Evolutionary conservation across 2,329 filamentous ascomycete genomes (phyloP).

Genomic region (Fusarium armeniacum): DNA sequence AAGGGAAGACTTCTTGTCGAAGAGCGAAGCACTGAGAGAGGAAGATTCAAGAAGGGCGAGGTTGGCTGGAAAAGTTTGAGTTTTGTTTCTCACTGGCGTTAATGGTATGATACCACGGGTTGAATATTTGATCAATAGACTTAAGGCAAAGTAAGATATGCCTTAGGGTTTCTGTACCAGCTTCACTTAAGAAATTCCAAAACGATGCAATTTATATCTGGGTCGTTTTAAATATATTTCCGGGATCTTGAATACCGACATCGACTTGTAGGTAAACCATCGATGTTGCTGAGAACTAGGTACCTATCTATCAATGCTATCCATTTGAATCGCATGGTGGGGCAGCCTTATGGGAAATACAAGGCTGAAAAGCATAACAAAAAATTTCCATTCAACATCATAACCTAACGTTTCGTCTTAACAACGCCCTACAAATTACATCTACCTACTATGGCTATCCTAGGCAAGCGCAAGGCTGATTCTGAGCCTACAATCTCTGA

Average conservation of each 20-base stretch:
- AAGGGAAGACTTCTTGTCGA: constrained; percentile 74
- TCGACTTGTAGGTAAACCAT: background rate
- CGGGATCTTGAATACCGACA: background rate
- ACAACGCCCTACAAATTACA: constrained; percentile 8
- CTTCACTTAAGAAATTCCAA: background rate
- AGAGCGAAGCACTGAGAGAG: constrained; percentile 73
- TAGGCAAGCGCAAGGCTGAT: constrained; percentile 65
- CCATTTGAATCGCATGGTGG: constrained; percentile 30
- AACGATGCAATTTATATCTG: background rate
- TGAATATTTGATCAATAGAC: constrained; percentile 12
- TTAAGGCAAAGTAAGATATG: background rate
- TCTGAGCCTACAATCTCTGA: constrained; percentile 52
- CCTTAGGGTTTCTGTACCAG: background rate
- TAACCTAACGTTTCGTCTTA: constrained; percentile 4
- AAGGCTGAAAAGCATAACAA: constrained; percentile 45
- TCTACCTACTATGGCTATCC: constrained; percentile 56
- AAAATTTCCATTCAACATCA: constrained; percentile 38
- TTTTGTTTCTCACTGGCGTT: constrained; percentile 39
- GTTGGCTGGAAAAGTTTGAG: constrained; percentile 56
- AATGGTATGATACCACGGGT: constrained; percentile 49
- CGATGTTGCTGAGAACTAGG: background rate
- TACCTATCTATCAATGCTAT: background rate
- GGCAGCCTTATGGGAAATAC: constrained; percentile 47
- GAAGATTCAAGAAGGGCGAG: constrained; percentile 71
- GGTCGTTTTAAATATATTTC: background rate